These are phyloP conservation scores for Venturiaceae sp. DNA, from an alignment of 2,329 filamentous ascomycete genomes.

Conservation along the genomic window DNA sequence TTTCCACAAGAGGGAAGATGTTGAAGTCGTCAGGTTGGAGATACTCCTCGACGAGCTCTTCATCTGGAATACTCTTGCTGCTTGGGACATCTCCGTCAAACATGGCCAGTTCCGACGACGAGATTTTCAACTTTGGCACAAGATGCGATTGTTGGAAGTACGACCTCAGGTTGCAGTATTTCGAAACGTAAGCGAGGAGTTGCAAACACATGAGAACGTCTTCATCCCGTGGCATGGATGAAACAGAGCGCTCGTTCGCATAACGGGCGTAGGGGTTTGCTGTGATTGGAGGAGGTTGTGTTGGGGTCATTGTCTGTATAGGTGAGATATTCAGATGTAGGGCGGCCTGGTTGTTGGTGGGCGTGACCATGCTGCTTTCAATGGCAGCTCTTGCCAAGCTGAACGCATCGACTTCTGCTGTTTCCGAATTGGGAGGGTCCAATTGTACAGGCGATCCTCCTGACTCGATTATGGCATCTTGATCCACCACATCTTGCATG, in stretches of 20 bases:
- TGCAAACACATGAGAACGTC: conserved; percentile 98
- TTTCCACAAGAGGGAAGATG: conserved; percentile 95
- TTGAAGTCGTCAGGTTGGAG: conserved; percentile 91
- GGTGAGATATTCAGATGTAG: conserved; percentile 65
- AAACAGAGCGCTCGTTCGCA: conserved; percentile 63
- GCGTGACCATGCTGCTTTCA: conserved; percentile 74
- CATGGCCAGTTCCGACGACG: conserved; percentile 63
- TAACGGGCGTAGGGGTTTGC: conserved; percentile 69
- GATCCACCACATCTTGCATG: conserved; percentile 80
- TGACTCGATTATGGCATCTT: conserved; percentile 65
- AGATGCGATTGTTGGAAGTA: conserved; percentile 95
- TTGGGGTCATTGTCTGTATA: conserved; percentile 54
- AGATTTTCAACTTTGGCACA: conserved; percentile 84
- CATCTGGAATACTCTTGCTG: conserved; percentile 31
- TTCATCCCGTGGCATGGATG: conserved; percentile 90
- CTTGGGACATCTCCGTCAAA: conserved; percentile 51
- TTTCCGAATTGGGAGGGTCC: conserved; percentile 69
- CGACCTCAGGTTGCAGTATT: conserved; percentile 90
- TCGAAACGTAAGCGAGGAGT: conserved; percentile 92
- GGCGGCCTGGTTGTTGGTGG: conserved; percentile 55
- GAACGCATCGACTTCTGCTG: conserved; percentile 82
- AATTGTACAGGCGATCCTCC: conserved; percentile 63
- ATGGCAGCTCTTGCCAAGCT: conserved; percentile 79
- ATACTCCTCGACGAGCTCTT: conserved; percentile 76
- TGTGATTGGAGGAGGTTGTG: conserved; percentile 60